Conservation (phyloP, 2,329 filamentous ascomycete species). For the Colletotrichum plurivorum region DNA sequence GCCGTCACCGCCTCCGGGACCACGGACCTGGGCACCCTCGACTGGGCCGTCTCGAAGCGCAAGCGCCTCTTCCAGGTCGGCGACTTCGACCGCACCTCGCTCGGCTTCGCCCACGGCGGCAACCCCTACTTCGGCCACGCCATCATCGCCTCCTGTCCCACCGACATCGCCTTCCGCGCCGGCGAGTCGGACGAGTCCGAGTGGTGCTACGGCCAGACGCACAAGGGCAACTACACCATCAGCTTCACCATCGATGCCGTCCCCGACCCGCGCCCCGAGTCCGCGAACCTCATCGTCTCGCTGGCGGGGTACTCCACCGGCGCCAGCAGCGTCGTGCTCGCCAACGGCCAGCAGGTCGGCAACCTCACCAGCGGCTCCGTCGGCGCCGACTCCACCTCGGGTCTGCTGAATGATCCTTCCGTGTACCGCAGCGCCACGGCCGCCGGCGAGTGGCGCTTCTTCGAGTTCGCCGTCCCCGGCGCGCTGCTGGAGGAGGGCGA, state of each 20-base stretch:
- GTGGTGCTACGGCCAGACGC: conserved; percentile 65
- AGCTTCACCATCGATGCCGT: conserved; percentile 44
- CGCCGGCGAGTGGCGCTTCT: conserved; percentile 62
- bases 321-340: conserved; percentile 54
- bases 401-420: conserved; percentile 58
- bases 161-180: conserved; percentile 59
- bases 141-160: conserved; percentile 59
- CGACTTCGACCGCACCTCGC: conserved; percentile 37
- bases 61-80: conserved; percentile 60
- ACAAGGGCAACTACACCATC: conserved; percentile 53
- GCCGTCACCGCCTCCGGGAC: conserved; percentile 50
- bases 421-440: conserved; percentile 62
- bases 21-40: conserved; percentile 54
- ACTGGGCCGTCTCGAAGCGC: conserved; percentile 55
- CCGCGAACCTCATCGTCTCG: conserved; percentile 57
- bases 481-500: conserved; percentile 41
- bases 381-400: conserved; percentile 26
- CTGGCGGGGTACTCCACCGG: conserved; percentile 61
- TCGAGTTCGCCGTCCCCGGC: conserved; percentile 53
- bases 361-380: conserved; percentile 54
- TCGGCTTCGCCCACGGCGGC: conserved; percentile 33
- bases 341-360: conserved; percentile 56
- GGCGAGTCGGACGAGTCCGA: conserved; percentile 55
- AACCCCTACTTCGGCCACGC: conserved; percentile 57
- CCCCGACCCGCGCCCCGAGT: conserved; percentile 38